Base-by-base conservation (phyloP, 179 eudicot genomes). In the Pouteria campechiana region DNA sequence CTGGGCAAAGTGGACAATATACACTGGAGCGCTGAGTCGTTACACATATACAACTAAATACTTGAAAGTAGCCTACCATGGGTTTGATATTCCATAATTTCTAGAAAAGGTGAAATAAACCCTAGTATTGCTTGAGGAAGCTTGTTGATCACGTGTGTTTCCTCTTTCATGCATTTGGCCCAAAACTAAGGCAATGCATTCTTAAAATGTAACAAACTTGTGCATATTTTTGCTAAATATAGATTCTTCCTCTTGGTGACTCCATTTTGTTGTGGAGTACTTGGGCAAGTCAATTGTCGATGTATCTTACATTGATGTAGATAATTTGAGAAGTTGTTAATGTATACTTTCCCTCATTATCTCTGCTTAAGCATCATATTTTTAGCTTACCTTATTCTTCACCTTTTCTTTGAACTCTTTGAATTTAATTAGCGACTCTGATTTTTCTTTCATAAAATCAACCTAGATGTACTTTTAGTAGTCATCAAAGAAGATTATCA, bases 401-500 rank as follows among this genome's bases (percentile, higher is more conserved):
- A n/a, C n/a, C n/a, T 20, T 25, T 2, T 0, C 5, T 9, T 41
- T 20, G 14, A 41, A 41, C 25, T 41, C 11, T 7, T 20, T 41
- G 15, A 41, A 41, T 16, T 41, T 41, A 11, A 2, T 7, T 21
- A 41, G 29, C 9, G 11, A 8, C 17, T 41, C 29, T 3, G 17
- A 12, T 22, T 42, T 42, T 3, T 42, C 9, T 42, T 22, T 23
- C 5, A 42, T 0, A 4, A 42, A 42, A 17, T 22, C 23, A 23
- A 24, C 28, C 24, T 28, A 42, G 1, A 11, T 10, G 16, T 42
- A 42, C 46, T 17, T 42, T 7, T 29, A 42, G 16, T 10, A 42
- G 16, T 42, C 46, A 23, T 42, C 46, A 3, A 42, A 21, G n/a
- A 22, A 41, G 2, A 31, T 41, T 13, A 41, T 16, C 46, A 41